phyloP scores from a whole-genome alignment of 148 eudicot genomes.

The Diospyros kaki region DNA sequence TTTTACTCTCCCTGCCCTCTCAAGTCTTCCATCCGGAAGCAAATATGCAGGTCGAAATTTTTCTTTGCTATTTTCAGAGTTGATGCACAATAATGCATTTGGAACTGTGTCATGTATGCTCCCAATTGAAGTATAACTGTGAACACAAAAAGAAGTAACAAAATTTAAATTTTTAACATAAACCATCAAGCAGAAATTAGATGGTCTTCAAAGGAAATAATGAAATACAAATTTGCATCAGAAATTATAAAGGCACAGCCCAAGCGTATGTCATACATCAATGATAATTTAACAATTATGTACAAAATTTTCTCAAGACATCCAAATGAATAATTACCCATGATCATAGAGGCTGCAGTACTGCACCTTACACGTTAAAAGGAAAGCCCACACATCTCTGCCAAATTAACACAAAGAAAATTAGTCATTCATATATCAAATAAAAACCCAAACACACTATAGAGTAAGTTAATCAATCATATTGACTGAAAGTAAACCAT shows the following conservation, averaged over 20 bases:
- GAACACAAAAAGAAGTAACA: conserved; percentile 4
- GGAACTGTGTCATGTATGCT: conserved; percentile 94
- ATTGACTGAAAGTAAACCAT: neutral
- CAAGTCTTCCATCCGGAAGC: conserved; percentile 92
- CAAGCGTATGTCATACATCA: neutral
- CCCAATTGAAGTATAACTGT: conserved; percentile 93
- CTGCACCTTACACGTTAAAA: conserved; percentile 78
- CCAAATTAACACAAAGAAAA: conserved; percentile 14
- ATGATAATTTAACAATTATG: conserved; percentile 8
- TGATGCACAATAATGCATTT: conserved; percentile 53
- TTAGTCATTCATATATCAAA: neutral
- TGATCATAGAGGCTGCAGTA: conserved; percentile 98
- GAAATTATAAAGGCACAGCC: conserved; percentile 8
- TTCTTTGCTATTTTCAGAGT: conserved; percentile 36
- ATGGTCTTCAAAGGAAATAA: neutral
- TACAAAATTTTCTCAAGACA: conserved; percentile 3
- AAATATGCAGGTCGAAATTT: conserved; percentile 75
- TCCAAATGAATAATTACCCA: conserved; percentile 52
- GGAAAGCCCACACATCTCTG: conserved; percentile 99
- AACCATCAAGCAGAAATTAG: neutral
- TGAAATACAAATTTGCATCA: neutral
- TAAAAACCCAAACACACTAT: neutral
- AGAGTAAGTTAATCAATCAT: neutral
- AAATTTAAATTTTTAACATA: neutral
- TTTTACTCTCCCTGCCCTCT: conserved; percentile 91